phyloP scores from a whole-genome alignment of 306 rosid genomes.

The Cucurbita pepo region DNA sequence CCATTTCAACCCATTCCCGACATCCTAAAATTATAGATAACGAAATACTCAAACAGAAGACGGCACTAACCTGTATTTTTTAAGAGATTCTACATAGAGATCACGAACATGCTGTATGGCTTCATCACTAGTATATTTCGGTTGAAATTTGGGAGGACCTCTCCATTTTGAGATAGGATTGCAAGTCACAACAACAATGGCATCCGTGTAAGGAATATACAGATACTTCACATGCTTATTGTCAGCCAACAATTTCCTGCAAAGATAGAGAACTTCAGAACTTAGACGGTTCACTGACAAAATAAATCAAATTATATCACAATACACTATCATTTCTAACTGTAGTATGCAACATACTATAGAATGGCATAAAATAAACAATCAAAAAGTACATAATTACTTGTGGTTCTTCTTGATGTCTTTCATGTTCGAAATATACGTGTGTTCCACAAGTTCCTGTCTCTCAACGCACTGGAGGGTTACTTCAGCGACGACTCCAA shows the following conservation, averaged over 20 bases:
- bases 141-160: constrained; percentile 76
- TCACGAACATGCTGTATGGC: constrained; percentile 68
- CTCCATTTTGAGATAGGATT: constrained; percentile 90
- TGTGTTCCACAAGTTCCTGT: constrained; percentile 95
- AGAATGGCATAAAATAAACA: neutral
- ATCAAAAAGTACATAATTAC: constrained; percentile 23
- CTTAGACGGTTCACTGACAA: neutral
- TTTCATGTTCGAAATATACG: constrained; percentile 48
- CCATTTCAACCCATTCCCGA: neutral
- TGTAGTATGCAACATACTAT: neutral
- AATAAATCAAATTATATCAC: neutral
- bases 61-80: constrained; percentile 43
- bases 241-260: constrained; percentile 61
- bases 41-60: neutral
- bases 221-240: constrained; percentile 91
- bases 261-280: neutral
- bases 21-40: neutral
- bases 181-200: constrained; percentile 79
- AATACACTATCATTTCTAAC: neutral
- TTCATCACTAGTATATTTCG: constrained; percentile 58
- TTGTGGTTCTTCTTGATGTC: constrained; percentile 92
- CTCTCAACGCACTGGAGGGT: constrained; percentile 95
- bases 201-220: constrained; percentile 61
- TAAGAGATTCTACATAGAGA: constrained; percentile 56
- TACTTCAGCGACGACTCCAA: constrained; percentile 96